phyloP scores from a whole-genome alignment of 352 stramenopile species.

The Phytophthora meadii region DNA sequence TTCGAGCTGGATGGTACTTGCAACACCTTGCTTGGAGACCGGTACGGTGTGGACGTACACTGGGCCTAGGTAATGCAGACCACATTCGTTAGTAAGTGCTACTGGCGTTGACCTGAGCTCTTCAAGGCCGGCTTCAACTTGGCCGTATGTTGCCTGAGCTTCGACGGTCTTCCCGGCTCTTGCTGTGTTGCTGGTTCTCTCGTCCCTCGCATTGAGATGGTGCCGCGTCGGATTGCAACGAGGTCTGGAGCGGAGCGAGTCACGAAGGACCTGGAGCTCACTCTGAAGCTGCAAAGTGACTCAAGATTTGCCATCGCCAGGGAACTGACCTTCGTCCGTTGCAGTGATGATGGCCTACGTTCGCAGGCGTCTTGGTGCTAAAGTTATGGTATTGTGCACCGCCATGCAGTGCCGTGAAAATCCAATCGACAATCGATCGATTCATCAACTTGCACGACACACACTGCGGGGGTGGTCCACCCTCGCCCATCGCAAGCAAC shows the following conservation, averaged over 20 bases:
- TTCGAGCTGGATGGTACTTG: conserved; percentile 9
- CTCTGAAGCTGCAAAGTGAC: background rate
- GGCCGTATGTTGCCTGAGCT: background rate
- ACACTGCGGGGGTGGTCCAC: no score
- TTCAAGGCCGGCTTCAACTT: conserved; percentile 7
- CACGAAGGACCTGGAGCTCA: conserved; percentile 1
- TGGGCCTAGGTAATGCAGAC: no score
- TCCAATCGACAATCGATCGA: background rate
- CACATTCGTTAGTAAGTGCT: background rate
- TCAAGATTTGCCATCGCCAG: background rate
- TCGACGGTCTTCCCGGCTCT: conserved; percentile 7
- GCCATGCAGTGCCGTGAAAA: conserved; percentile 2
- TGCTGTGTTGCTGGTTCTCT: conserved; percentile 8
- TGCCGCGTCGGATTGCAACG: conserved; percentile 21
- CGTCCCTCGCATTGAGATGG: conserved; percentile 14
- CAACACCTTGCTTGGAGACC: background rate
- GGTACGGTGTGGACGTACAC: no score
- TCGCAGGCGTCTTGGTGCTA: background rate
- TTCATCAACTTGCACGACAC: conserved; percentile 3
- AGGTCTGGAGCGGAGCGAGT: conserved; percentile 2
- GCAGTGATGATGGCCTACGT: conserved; percentile 6
- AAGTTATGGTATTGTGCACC: background rate
- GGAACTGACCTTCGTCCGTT: background rate
- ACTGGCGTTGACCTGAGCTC: background rate
- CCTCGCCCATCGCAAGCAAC: conserved; percentile 18